Base-by-base conservation (phyloP, 441 rosid species). In the Gossypium schwendimanii region DNA sequence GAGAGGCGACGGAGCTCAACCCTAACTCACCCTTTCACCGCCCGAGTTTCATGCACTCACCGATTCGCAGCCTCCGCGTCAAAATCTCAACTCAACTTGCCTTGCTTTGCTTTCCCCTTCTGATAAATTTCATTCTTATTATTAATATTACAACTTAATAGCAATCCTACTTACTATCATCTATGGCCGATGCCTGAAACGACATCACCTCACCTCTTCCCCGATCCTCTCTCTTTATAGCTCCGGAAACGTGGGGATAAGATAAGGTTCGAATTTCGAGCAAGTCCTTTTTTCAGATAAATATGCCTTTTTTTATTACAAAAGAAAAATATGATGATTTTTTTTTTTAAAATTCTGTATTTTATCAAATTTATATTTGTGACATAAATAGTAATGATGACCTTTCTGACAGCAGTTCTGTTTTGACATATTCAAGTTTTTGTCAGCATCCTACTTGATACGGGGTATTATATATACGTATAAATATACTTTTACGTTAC, bases 261-360 rank as follows among this genome's bases (percentile, higher is more conserved):
- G 83, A 76, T 80, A 70, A 75, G 81, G 80, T 53, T 4, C 82
- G 71, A 76, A 31, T 45, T 63, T 78, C 67, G 75, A 72, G 69
- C 4, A 17, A 31, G 5, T 1, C 44, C 11, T 36, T 36, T 36
- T 36, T 36, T 36, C 44, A 36, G 44, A 24, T 14, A 1, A 7
- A n/a, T 66, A 17, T 47, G 2, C 23, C 0, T 3, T 8, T 65
- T 14, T 20, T 44, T 12, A 14, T 60, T 60, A 26, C 18, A 3
- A 60, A 31, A 2, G 39, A 15, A 28, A 31, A 20, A 20, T 1
- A 24, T 23, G 12, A 21, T 2, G n/a, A 9, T 1, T 5, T 18
- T 1, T 18, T 20, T 26, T 23, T 50, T 4, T 15, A 1, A 41
- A 5, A 45, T 5, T 6, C 45, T 6, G 18, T 65, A 50, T 52